Conservation (phyloP, 2,329 filamentous ascomycete genomes). For the Myriangium duriaei region DNA sequence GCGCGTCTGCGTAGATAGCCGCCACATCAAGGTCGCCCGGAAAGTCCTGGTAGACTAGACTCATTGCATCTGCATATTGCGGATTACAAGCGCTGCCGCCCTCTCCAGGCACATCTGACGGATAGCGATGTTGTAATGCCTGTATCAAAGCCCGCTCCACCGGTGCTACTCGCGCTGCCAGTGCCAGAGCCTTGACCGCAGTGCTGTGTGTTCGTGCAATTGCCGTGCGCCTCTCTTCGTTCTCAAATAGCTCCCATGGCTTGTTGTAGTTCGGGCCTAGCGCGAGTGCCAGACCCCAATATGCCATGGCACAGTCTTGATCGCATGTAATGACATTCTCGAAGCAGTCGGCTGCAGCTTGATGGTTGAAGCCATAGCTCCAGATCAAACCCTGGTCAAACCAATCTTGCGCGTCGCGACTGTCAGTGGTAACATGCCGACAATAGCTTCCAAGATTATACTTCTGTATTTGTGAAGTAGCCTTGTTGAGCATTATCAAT, state of each 20-base stretch:
- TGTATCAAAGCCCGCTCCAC: slow-evolving; percentile 51
- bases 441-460: slow-evolving; percentile 48
- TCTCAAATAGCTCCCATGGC: slow-evolving; percentile 60
- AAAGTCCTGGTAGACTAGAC: slow-evolving; percentile 39
- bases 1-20: slow-evolving; percentile 49
- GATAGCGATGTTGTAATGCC: slow-evolving; percentile 52
- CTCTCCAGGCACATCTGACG: slow-evolving; percentile 18
- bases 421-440: slow-evolving; percentile 43
- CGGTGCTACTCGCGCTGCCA: no score
- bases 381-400: slow-evolving; percentile 62
- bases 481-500: no score
- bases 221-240: slow-evolving; percentile 33
- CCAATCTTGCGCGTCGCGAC: slow-evolving; percentile 47
- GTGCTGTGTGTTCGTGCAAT: slow-evolving; percentile 20
- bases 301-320: slow-evolving; percentile 45
- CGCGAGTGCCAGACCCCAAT: slow-evolving; percentile 60
- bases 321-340: slow-evolving; percentile 46
- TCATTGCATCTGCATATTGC: slow-evolving; percentile 51
- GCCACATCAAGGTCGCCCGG: slow-evolving; percentile 50
- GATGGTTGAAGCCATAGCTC: slow-evolving; percentile 66
- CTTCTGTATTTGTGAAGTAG: no score
- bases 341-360: slow-evolving; percentile 55
- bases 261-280: slow-evolving; percentile 72
- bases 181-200: slow-evolving; percentile 23
- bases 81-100: slow-evolving; percentile 39